phyloP scores from a whole-genome alignment of 139 green algal species.

The Chlamydomonas eustigma region DNA sequence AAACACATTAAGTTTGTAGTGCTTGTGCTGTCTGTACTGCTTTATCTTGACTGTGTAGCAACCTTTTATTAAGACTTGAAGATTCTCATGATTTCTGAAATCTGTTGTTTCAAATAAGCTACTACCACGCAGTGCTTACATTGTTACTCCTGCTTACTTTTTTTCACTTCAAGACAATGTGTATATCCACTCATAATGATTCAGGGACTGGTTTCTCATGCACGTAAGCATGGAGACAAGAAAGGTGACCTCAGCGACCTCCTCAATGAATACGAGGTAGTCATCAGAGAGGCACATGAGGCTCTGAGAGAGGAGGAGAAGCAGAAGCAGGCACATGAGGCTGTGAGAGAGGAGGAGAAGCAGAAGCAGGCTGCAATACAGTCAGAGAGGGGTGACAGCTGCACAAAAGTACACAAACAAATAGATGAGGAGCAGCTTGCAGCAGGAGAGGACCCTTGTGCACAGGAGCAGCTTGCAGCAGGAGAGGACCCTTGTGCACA shows the following conservation, averaged over 20 bases:
- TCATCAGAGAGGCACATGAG: conserved; percentile 15
- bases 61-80: no score
- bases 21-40: no score
- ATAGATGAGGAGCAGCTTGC: neutral
- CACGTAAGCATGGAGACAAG: conserved; percentile 16
- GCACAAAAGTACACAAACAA: neutral
- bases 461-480: neutral
- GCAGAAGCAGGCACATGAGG: conserved; percentile 6
- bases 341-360: neutral
- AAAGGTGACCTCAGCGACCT: conserved; percentile 13
- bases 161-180: no score
- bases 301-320: neutral
- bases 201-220: conserved; percentile 5
- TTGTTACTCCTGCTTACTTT: no score
- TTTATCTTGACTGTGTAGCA: no score
- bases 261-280: neutral
- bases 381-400: neutral
- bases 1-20: no score
- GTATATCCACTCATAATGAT: no score
- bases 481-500: neutral
- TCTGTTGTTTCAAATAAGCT: no score
- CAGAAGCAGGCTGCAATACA: neutral
- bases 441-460: neutral
- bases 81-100: no score
- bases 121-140: no score